These are phyloP conservation scores for Phellopilus nigrolimitatus DNA, from an alignment of 1,284 basidiomycete species.

Conservation along the genomic window DNA sequence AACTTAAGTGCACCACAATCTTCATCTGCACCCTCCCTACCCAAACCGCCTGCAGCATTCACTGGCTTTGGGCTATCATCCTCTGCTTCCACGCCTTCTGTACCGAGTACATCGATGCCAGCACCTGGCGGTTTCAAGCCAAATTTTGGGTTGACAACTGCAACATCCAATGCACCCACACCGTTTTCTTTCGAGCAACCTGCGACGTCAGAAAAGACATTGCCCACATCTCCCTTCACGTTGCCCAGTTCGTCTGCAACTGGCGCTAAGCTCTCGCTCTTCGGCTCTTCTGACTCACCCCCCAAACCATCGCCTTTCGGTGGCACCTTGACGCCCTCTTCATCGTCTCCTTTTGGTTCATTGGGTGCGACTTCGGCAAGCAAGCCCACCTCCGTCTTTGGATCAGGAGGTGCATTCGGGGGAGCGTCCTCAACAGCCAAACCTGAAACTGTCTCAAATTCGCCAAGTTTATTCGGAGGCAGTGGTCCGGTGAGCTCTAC, in stretches of 20 bases:
- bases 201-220: constrained; percentile 7
- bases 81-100: neutral
- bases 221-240: constrained; percentile 7
- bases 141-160: constrained; percentile 17
- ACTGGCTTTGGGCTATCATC: constrained; percentile 6
- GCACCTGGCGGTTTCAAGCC: constrained; percentile 15
- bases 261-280: constrained; percentile 7
- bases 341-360: constrained; percentile 24
- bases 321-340: constrained; percentile 1
- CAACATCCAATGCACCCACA: constrained; percentile 14
- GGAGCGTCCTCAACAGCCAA: neutral
- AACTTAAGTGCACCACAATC: constrained; percentile 2
- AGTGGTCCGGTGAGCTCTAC: neutral
- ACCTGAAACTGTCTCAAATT: neutral
- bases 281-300: neutral
- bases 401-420: constrained; percentile 12
- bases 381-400: constrained; percentile 7
- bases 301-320: constrained; percentile 17
- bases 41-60: constrained; percentile 19
- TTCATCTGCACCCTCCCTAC: constrained; percentile 27
- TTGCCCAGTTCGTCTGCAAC: constrained; percentile 1
- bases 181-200: constrained; percentile 25
- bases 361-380: constrained; percentile 17
- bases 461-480: constrained; percentile 6
- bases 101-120: neutral